Evolutionary conservation across 1,284 basidiomycete genomes (phyloP), one percentile per base, ranked within the genome.

Genomic region (Farysia itapuensis): DNA sequence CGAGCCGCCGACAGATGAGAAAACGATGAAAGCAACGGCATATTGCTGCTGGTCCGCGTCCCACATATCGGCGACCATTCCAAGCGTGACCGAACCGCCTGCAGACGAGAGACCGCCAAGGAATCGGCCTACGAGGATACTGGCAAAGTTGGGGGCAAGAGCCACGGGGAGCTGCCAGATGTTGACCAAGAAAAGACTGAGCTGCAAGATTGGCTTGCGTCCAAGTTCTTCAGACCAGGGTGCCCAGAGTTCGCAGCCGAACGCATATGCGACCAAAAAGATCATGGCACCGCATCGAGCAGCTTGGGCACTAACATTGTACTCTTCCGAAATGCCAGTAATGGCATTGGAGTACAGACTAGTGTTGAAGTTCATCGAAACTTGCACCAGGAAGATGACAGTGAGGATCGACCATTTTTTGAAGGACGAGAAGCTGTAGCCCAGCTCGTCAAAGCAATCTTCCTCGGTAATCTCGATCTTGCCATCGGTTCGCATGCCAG

Each of bases 21-120:
- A 77, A 21, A 63, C 70, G 9, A 77, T 72, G 23, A 63, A 70
- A 14, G 76, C 70, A 9, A 67, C 74, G 34, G 73, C 77, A 14
- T 73, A 72, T 34, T 75, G 70, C 44, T 78, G 77, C 20, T 56
- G 57, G 4, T 78, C 72, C 1, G 70, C 38, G 15, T 74, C 70
- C 51, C 60, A 78, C 56, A 78, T 48, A 33, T 78, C 77, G 4
- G 77, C 64, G 4, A 70, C 41, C 57, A 72, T 71, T 14, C 78
- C 79, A 0, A 79, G 64, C 1, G 79, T 80, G 35, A 80, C 79
- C 19, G 74, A 77, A 2, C 79, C 79, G 18, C 79, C 72, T 5
- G 77, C 77, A 4, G 70, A 70, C 11, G 43, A 74, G 8, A 78
- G 57, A 47, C 76, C 77, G 26, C 75, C 76, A 5, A 77, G 56